These are phyloP conservation scores for Gossypium bickii DNA, from an alignment of 345 rosid species.

Conservation along the genomic window DNA sequence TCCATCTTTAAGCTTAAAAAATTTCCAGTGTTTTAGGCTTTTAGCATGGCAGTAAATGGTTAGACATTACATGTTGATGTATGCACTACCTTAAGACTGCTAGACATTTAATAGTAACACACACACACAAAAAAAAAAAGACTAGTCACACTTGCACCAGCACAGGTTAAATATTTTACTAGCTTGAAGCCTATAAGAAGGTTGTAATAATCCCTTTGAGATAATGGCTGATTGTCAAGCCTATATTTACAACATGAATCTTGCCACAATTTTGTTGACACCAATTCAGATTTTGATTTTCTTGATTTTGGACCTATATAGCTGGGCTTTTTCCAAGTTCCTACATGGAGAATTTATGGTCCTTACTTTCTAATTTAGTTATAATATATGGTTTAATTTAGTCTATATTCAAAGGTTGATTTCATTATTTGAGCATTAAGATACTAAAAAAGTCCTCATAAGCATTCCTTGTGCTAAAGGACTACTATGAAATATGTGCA, in stretches of 20 bases:
- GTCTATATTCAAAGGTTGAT: background rate
- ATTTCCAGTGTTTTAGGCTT: background rate
- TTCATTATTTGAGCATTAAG: background rate
- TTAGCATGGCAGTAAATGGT: background rate
- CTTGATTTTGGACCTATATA: background rate
- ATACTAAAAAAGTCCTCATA: background rate
- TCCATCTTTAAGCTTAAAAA: background rate
- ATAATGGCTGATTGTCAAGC: background rate
- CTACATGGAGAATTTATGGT: background rate
- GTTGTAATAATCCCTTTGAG: conserved; percentile 1
- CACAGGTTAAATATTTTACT: background rate
- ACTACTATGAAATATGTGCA: background rate
- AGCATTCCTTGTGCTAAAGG: background rate
- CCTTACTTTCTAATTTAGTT: background rate
- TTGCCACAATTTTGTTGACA: background rate
- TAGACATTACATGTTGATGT: background rate
- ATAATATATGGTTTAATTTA: background rate
- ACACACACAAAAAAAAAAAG: background rate
- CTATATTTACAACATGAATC: conserved; percentile 5
- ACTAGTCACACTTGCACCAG: background rate
- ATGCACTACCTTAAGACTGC: background rate
- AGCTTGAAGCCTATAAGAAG: background rate
- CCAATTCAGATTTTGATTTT: background rate
- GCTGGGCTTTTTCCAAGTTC: background rate
- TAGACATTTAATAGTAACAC: background rate